phyloP scores from a whole-genome alignment of 2,329 filamentous ascomycete genomes.

The Myotisia sp. region DNA sequence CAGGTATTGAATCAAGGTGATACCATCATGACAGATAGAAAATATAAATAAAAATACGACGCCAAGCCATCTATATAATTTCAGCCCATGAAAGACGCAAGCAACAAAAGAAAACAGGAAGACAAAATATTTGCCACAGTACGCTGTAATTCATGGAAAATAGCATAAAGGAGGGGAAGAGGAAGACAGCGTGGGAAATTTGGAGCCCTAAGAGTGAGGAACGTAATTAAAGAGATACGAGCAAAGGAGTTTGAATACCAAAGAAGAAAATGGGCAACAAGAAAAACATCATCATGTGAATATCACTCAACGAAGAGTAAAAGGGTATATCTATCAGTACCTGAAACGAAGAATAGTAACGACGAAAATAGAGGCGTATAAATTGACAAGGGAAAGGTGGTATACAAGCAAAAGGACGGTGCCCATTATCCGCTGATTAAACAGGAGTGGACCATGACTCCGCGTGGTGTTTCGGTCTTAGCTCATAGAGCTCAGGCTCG shows the following conservation, averaged over 20 bases:
- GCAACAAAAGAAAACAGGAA: background rate
- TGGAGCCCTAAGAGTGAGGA: too few species aligned
- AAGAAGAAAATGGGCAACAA: background rate
- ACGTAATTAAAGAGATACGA: too few species aligned
- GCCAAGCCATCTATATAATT: too few species aligned
- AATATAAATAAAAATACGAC: too few species aligned
- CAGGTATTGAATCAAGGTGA: too few species aligned
- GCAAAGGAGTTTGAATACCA: background rate
- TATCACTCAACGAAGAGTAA: conserved; percentile 3
- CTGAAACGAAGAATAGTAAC: background rate
- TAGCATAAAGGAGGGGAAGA: too few species aligned
- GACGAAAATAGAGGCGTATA: background rate
- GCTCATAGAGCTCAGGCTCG: conserved; percentile 53
- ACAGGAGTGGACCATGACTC: conserved; percentile 22
- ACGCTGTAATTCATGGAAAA: background rate
- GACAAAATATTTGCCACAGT: background rate
- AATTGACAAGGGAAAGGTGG: background rate
- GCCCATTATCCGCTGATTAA: conserved; percentile 17
- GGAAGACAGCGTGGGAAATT: too few species aligned
- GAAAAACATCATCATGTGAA: conserved; percentile 1
- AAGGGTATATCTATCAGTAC: conserved; percentile 3
- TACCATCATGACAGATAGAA: too few species aligned
- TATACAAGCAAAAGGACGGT: background rate
- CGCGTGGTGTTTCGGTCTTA: conserved; percentile 42
- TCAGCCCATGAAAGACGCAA: too few species aligned